phyloP scores from a whole-genome alignment of 73 alveolate species.

The Paramecium biaurelia region DNA sequence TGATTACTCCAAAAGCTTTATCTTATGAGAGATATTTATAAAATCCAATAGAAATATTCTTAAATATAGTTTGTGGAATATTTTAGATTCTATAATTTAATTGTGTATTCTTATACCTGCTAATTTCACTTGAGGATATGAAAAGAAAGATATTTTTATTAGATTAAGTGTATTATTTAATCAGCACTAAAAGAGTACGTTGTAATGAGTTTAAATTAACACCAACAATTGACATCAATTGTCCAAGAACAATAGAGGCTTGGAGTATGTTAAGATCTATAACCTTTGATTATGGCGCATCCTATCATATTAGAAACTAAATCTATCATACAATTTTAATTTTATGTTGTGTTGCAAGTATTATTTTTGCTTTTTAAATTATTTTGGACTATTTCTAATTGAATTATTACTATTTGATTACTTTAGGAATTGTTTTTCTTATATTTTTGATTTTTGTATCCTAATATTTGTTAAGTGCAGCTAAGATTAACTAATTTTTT shows the following conservation, averaged over 20 bases:
- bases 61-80: neutral
- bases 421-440: neutral
- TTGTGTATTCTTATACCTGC: neutral
- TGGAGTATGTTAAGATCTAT: slow-evolving; percentile 49
- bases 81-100: neutral
- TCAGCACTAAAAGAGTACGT: slow-evolving; percentile 1
- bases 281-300: slow-evolving; percentile 29
- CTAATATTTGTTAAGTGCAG: neutral
- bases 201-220: slow-evolving; percentile 10
- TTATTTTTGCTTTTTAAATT: neutral
- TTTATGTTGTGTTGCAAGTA: neutral
- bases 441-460: neutral
- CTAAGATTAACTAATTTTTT: slow-evolving; percentile 18
- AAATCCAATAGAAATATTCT: neutral
- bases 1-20: neutral
- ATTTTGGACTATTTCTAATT: neutral
- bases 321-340: neutral
- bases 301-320: neutral
- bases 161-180: neutral
- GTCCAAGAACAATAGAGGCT: neutral
- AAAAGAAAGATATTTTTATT: slow-evolving; percentile 16
- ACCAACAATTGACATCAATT: neutral
- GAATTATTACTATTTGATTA: neutral
- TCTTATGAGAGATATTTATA: neutral
- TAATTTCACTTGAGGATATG: neutral